These are phyloP conservation scores for Manihot esculenta DNA, from an alignment of 441 rosid genomes.

Conservation along the genomic window DNA sequence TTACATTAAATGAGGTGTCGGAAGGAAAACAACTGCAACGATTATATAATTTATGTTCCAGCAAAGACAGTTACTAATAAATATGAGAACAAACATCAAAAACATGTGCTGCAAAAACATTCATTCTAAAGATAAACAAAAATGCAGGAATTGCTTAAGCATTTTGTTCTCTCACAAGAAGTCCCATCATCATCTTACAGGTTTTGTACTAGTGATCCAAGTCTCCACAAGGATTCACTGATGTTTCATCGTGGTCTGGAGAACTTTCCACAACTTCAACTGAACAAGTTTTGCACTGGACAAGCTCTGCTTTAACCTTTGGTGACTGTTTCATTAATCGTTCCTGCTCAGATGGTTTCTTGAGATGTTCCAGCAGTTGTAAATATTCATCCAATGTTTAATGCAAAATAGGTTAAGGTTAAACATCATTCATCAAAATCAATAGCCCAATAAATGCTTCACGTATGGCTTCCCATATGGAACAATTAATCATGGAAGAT, in stretches of 20 bases:
- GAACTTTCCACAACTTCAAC: neutral
- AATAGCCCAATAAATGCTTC: no score
- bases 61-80: no score
- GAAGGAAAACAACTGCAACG: no score
- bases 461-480: neutral
- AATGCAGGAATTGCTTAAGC: neutral
- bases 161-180: neutral
- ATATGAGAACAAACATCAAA: no score
- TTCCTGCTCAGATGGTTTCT: slow-evolving; percentile 40
- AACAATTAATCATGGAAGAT: neutral
- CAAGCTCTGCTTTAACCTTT: slow-evolving; percentile 33
- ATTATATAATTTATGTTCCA: no score
- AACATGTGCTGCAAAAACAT: neutral
- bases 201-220: neutral
- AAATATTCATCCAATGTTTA: slow-evolving; percentile 32
- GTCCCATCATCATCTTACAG: neutral
- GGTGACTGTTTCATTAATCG: slow-evolving; percentile 34
- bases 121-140: neutral
- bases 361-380: slow-evolving; percentile 43
- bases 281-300: slow-evolving; percentile 15
- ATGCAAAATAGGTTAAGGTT: slow-evolving; percentile 37
- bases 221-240: neutral
- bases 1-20: no score
- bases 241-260: slow-evolving; percentile 4
- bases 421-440: neutral